phyloP scores from a whole-genome alignment of 768 basidiomycete genomes.

The Tulasnella sp. region DNA sequence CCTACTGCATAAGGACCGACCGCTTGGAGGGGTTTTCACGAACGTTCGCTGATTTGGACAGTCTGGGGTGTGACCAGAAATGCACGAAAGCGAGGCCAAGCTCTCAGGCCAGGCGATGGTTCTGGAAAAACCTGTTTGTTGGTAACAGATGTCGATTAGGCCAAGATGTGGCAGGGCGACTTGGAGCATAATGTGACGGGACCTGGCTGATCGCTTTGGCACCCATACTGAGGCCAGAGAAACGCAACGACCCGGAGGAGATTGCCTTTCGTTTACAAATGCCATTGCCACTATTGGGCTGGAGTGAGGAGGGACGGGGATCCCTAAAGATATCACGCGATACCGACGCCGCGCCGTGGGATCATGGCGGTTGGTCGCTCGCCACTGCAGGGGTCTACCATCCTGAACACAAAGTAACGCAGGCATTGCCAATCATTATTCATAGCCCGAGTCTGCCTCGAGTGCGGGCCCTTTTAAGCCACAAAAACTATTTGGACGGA shows the following conservation, averaged over 20 bases:
- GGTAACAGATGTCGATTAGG: no score
- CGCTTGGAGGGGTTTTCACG: not conserved
- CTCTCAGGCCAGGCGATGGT: not conserved
- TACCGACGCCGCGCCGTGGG: not conserved
- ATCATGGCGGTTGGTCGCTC: not conserved
- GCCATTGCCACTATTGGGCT: not conserved
- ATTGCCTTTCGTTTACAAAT: not conserved
- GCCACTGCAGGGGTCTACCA: no score
- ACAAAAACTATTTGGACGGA: no score
- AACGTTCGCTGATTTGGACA: not conserved
- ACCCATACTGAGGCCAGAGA: not conserved
- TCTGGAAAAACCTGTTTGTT: no score
- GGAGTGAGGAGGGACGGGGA: not conserved
- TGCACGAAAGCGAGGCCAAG: not conserved
- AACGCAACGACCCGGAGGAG: not conserved
- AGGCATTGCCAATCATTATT: no score
- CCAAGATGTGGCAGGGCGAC: not conserved
- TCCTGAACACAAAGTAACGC: no score
- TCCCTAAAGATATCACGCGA: not conserved
- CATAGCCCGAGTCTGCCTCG: no score
- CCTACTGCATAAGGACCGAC: not conserved
- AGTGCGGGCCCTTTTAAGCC: no score
- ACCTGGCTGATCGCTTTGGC: not conserved
- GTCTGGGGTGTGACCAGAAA: no score
- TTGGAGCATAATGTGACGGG: not conserved